Percentiles rank a stretch among this genome's conserved stretches.
Evolutionary conservation across 805 yeast species (phyloP).

Genomic region (Limtongozyma cylindracea): DNA sequence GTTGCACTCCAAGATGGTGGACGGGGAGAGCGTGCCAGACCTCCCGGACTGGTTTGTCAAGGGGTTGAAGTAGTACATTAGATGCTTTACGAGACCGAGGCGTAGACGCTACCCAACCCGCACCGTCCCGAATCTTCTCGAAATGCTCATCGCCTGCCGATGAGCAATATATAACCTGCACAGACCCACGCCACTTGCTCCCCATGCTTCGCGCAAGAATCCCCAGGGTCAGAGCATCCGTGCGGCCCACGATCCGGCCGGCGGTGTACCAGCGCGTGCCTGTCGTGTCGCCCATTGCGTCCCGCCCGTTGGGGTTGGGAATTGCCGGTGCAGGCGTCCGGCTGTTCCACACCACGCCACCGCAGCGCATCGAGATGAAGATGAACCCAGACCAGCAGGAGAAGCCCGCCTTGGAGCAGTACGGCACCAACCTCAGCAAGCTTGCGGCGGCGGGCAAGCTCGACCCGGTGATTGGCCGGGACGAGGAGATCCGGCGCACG

Average conservation of each 20-base stretch:
- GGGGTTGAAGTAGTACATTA: no score
- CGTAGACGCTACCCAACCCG: no score
- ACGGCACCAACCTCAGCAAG: constrained; percentile 67
- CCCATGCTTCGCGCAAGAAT: background rate
- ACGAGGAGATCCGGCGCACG: constrained; percentile 83
- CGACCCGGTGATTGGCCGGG: constrained; percentile 94
- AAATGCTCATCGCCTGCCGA: no score
- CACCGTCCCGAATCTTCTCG: no score
- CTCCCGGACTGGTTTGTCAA: no score
- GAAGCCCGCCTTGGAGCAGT: constrained; percentile 61
- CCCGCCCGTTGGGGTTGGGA: background rate
- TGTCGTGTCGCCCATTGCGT: background rate
- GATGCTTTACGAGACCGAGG: no score
- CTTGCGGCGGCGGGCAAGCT: constrained; percentile 74
- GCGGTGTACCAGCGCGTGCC: background rate
- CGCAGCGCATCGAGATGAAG: constrained; percentile 10
- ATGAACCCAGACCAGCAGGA: constrained; percentile 18
- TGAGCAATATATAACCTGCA: no score
- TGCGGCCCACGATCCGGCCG: background rate
- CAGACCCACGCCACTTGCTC: no score
- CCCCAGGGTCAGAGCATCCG: background rate
- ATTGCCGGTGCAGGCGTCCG: constrained; percentile 1
- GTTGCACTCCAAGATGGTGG: no score
- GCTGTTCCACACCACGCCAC: constrained; percentile 5
- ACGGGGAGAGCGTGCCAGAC: no score